Conservation (phyloP, 1,284 basidiomycete genomes). For the Coniferiporia sulphurascens region DNA sequence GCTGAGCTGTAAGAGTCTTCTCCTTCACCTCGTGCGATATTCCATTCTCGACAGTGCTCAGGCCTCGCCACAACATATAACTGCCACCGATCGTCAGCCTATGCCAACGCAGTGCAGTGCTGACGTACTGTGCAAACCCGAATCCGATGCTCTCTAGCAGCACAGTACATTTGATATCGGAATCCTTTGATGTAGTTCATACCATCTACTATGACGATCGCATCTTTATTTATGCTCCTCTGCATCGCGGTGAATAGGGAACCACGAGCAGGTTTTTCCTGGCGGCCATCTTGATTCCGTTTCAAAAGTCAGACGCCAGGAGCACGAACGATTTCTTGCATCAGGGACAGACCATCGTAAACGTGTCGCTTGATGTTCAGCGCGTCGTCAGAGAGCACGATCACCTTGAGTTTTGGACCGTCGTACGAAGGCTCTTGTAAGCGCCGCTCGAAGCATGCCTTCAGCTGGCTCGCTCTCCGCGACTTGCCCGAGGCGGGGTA, state of each 20-base stretch:
- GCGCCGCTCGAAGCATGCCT: conserved; percentile 51
- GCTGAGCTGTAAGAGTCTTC: conserved; percentile 54
- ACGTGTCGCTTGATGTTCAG: conserved; percentile 61
- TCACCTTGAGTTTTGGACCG: conserved; percentile 53
- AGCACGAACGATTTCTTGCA: not conserved
- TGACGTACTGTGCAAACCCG: conserved; percentile 78
- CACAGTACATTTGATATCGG: conserved; percentile 96
- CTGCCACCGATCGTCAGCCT: conserved; percentile 36
- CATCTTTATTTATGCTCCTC: conserved; percentile 66
- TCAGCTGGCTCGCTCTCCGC: conserved; percentile 64
- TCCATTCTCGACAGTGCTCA: conserved; percentile 79
- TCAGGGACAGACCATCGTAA: conserved; percentile 63
- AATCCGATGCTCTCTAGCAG: conserved; percentile 83
- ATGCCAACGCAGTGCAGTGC: not conserved
- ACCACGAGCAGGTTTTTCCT: conserved; percentile 87
- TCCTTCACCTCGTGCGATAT: conserved; percentile 46
- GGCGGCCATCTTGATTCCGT: conserved; percentile 61
- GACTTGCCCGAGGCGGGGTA: conserved; percentile 89
- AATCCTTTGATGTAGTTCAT: conserved; percentile 98
- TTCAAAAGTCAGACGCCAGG: conserved; percentile 9
- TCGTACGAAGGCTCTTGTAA: conserved; percentile 45
- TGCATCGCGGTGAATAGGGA: conserved; percentile 85
- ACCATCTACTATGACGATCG: conserved; percentile 85
- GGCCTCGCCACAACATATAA: conserved; percentile 74
- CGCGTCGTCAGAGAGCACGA: conserved; percentile 75